These are phyloP conservation scores for Microbotryum violaceum DNA, from an alignment of 1,284 basidiomycete species.

Conservation along the genomic window DNA sequence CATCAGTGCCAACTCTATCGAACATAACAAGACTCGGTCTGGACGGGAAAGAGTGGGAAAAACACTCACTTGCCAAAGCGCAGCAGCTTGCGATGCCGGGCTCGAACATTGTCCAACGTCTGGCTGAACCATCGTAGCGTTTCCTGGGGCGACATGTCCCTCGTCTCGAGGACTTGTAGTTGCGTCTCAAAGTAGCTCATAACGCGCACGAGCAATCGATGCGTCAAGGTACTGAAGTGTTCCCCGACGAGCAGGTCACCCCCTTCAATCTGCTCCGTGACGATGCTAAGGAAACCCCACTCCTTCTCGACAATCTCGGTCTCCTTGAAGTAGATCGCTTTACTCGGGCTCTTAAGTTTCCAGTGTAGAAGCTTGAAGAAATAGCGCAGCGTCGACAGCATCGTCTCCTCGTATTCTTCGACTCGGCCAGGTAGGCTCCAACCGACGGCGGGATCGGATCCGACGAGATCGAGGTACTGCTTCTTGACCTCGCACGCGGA, in stretches of 20 bases:
- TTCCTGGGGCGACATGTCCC: conserved; percentile 67
- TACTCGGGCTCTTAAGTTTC: conserved; percentile 88
- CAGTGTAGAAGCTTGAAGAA: conserved; percentile 93
- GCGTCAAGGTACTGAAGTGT: conserved; percentile 81
- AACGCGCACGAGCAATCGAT: conserved; percentile 81
- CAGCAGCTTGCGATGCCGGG: conserved; percentile 88
- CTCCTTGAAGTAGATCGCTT: conserved; percentile 92
- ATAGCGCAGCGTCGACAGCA: conserved; percentile 76
- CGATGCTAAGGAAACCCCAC: conserved; percentile 91
- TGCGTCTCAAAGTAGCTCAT: conserved; percentile 91
- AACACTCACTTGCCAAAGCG: conserved; percentile 72
- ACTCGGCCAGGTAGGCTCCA: conserved; percentile 70
- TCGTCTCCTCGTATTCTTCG: conserved; percentile 74
- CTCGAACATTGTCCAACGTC: conserved; percentile 84
- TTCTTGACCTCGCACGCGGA: conserved; percentile 90
- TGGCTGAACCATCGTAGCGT: conserved; percentile 84
- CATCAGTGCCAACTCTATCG: no score
- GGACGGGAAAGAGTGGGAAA: neutral
- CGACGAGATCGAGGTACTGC: conserved; percentile 80
- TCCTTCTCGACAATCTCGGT: conserved; percentile 94
- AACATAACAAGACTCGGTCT: neutral
- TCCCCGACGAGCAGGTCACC: conserved; percentile 90
- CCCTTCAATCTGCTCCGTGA: conserved; percentile 78
- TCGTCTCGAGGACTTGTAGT: conserved; percentile 57
- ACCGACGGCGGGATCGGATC: conserved; percentile 72